Evolutionary conservation across 2,329 filamentous ascomycete species (phyloP).

Genomic region (Scedosporium minutisporum): DNA sequence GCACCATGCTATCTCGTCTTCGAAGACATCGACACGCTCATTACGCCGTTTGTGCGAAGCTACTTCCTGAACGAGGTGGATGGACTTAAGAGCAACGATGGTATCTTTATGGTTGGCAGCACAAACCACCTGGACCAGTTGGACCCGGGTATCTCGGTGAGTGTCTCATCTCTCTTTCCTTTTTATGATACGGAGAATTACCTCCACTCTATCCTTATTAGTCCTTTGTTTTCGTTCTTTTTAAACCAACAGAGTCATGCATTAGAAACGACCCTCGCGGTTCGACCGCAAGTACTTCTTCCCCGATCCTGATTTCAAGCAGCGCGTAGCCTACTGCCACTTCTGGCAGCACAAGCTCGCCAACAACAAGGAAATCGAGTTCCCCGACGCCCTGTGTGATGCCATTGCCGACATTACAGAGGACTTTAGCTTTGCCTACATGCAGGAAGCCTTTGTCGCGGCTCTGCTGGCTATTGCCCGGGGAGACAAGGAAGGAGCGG

Average conservation of each 20-base stretch:
- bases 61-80: conserved; percentile 69
- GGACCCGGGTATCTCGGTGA: conserved; percentile 52
- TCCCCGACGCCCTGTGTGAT: conserved; percentile 46
- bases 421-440: conserved; percentile 60
- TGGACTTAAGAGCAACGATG: conserved; percentile 59
- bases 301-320: conserved; percentile 42
- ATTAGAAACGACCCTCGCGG: conserved; percentile 51
- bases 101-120: conserved; percentile 59
- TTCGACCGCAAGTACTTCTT: conserved; percentile 62
- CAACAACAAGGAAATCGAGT: conserved; percentile 47
- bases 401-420: conserved; percentile 54
- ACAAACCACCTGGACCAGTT: conserved; percentile 58
- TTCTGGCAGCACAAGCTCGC: conserved; percentile 53
- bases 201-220: neutral
- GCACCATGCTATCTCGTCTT: conserved; percentile 63
- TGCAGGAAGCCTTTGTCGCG: conserved; percentile 61
- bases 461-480: conserved; percentile 49
- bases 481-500: conserved; percentile 7
- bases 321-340: conserved; percentile 49
- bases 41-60: conserved; percentile 48
- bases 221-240: neutral
- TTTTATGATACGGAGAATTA: neutral
- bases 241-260: neutral
- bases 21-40: conserved; percentile 61
- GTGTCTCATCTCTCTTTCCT: conserved; percentile 9